These are phyloP conservation scores for Sambucus nigra DNA, from an alignment of 129 eudicot genomes.

Conservation along the genomic window DNA sequence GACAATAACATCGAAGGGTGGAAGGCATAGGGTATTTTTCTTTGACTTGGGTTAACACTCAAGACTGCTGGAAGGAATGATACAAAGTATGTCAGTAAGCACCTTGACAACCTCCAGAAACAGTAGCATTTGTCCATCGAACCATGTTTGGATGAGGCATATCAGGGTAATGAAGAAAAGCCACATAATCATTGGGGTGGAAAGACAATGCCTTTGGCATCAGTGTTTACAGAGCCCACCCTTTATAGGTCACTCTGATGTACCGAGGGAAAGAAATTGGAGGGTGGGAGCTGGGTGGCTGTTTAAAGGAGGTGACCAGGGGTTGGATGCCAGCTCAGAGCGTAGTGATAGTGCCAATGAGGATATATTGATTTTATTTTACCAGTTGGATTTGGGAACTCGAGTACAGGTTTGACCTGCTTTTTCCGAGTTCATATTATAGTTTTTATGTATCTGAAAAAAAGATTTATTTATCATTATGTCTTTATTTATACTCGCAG, in stretches of 20 bases:
- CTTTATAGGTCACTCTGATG: slow-evolving; percentile 17
- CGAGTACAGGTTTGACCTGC: slow-evolving; percentile 65
- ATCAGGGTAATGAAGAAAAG: slow-evolving; percentile 19
- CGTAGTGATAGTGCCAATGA: slow-evolving; percentile 80
- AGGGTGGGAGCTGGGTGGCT: slow-evolving; percentile 85
- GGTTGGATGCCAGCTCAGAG: slow-evolving; percentile 65
- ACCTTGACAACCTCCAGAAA: slow-evolving; percentile 44
- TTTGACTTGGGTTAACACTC: too few relatives aligned
- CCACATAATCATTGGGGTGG: slow-evolving; percentile 27
- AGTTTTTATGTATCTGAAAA: not conserved
- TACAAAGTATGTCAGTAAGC: slow-evolving; percentile 39
- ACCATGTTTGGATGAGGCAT: slow-evolving; percentile 29
- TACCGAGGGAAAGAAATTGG: slow-evolving; percentile 17
- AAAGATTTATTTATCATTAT: slow-evolving; percentile 6
- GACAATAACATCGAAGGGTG: too few relatives aligned
- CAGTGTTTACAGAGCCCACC: slow-evolving; percentile 19
- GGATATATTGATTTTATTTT: slow-evolving; percentile 78
- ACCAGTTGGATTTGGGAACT: slow-evolving; percentile 88
- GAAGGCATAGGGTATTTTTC: too few relatives aligned
- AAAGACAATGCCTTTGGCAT: slow-evolving; percentile 26
- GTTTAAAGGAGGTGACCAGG: slow-evolving; percentile 63
- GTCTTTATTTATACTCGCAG: slow-evolving; percentile 31
- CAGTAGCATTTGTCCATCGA: slow-evolving; percentile 34
- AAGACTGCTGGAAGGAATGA: slow-evolving; percentile 17
- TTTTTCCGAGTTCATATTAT: not conserved